Evolutionary conservation across 2,329 filamentous ascomycete species (phyloP), one percentile per base, ranked within the genome.

Genomic region (Botrytis cinerea): DNA sequence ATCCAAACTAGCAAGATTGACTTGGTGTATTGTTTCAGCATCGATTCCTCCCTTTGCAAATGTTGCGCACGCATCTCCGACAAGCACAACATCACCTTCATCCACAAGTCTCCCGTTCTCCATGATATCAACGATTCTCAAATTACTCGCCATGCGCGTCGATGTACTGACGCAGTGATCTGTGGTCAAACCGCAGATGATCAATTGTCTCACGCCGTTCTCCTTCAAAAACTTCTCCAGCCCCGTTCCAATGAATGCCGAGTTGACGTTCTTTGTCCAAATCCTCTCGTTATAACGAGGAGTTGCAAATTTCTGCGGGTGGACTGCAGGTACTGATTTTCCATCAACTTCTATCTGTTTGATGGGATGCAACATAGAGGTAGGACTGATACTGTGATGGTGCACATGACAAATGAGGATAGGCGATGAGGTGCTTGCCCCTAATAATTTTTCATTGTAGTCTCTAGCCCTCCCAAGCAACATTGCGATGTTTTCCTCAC

Each of bases 1-100:
- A 16, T 54, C 46, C 64, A 68, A 54, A 35, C 64, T 68, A 22
- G 25, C 64, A 68, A 68, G 64, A 12, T 68, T 68, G n/a, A 54
- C 64, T 54, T 22, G 35, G 35, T 68, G 64, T 54, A 68, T 54
- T 22, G 46, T 68, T 35, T 68, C 64, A 54, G 64, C 46, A 54
- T 68, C 64, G 7, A 54, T 40, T 5, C 35, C 35, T 16, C 64
- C 64, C 22, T 40, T 68, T 12, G 46, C 64, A 54, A 54, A 68
- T 28, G 46, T 54, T 28, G 64, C 64, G 54, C 64, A 68, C 25
- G 46, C 64, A 54, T 68, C 64, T 28, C 64, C 46, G n/a, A 67
- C 63, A 2, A 67, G 45, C 18, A 67, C 28, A 28, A 67, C 38
- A 28, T 67, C 63, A 7, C 63, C 63, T 25, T n/a, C 63, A 14